A percentile compares a stretch with the other conserved stretches of the same genome.
These are phyloP conservation scores for Diddensiella caesifluorescens DNA, from an alignment of 805 yeast genomes.

Conservation along the genomic window DNA sequence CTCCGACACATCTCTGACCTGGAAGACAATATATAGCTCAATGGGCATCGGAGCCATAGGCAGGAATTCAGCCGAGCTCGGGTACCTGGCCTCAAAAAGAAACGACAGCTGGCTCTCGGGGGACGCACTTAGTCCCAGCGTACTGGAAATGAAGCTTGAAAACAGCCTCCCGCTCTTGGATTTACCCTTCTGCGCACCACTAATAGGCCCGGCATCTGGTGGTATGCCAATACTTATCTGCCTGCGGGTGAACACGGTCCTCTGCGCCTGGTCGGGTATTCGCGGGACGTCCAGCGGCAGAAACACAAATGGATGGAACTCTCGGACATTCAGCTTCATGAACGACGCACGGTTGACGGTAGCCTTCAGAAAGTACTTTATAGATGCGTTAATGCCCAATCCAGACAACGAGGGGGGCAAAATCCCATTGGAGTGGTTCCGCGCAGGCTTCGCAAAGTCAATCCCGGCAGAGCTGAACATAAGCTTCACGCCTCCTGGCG, in stretches of 20 bases:
- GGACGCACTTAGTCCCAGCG: constrained; percentile 15
- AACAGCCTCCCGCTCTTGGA: constrained; percentile 11
- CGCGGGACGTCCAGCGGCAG: constrained; percentile 39
- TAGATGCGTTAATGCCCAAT: constrained; percentile 23
- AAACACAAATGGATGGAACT: constrained; percentile 47
- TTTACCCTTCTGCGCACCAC: constrained; percentile 2
- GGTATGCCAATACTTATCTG: constrained; percentile 19
- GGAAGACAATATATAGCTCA: constrained; percentile 20
- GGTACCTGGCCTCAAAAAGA: constrained; percentile 45
- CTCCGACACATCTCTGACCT: constrained; percentile 11
- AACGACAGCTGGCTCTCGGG: constrained; percentile 20
- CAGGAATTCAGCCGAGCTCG: constrained; percentile 42
- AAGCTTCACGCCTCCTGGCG: not conserved
- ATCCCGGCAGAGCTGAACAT: constrained; percentile 8
- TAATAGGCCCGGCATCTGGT: not conserved
- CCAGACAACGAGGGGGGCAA: constrained; percentile 34
- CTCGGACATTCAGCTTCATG: constrained; percentile 43
- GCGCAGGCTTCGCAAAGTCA: constrained; percentile 15
- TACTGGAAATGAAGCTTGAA: constrained; percentile 10
- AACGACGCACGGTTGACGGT: constrained; percentile 52
- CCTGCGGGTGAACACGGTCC: constrained; percentile 42
- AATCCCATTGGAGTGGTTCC: constrained; percentile 19
- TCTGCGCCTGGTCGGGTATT: constrained; percentile 11
- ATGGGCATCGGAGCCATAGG: constrained; percentile 37
- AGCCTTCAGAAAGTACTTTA: constrained; percentile 54